Evolutionary conservation across 768 basidiomycete genomes (phyloP).

Genomic region (Boletus insuetus): DNA sequence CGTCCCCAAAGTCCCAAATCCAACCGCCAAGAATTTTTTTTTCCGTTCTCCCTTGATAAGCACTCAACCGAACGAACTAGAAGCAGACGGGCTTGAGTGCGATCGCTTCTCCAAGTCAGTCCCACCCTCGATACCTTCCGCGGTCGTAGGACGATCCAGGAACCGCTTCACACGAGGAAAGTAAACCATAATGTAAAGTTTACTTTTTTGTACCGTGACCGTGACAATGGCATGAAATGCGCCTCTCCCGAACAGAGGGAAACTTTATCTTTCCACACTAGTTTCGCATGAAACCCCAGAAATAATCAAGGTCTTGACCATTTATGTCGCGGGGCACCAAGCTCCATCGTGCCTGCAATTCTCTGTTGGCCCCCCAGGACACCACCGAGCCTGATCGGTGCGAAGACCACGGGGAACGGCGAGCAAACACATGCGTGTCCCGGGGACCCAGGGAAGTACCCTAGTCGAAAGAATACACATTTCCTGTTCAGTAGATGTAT

Average conservation of each 20-base stretch:
- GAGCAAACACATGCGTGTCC: conserved; percentile 5
- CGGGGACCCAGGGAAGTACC: conserved; percentile 2
- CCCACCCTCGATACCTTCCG: conserved; percentile 20
- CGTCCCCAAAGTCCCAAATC: background rate
- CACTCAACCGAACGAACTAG: background rate
- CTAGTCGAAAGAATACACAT: background rate
- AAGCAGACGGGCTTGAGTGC: background rate
- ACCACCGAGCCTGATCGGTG: background rate
- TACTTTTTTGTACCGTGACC: conserved; percentile 20
- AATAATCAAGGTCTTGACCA: background rate
- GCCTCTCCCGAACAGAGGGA: conserved; percentile 3
- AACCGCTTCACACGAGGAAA: conserved; percentile 13
- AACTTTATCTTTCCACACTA: conserved; percentile 5
- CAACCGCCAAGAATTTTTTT: background rate
- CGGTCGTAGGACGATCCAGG: conserved; percentile 34
- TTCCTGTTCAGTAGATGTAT: conserved; percentile 14
- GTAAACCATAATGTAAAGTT: conserved; percentile 25
- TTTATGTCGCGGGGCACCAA: background rate
- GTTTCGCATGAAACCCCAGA: conserved; percentile 8
- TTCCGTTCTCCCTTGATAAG: background rate
- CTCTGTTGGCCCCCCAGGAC: background rate
- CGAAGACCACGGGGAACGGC: conserved; percentile 3
- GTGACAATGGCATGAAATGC: conserved; percentile 12
- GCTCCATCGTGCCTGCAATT: background rate
- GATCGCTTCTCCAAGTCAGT: conserved; percentile 6